A percentile compares a stretch with the other conserved stretches of the same genome.
These are phyloP conservation scores for Hypoxylon sp. DNA, from an alignment of 2,329 filamentous ascomycete species.

Conservation along the genomic window DNA sequence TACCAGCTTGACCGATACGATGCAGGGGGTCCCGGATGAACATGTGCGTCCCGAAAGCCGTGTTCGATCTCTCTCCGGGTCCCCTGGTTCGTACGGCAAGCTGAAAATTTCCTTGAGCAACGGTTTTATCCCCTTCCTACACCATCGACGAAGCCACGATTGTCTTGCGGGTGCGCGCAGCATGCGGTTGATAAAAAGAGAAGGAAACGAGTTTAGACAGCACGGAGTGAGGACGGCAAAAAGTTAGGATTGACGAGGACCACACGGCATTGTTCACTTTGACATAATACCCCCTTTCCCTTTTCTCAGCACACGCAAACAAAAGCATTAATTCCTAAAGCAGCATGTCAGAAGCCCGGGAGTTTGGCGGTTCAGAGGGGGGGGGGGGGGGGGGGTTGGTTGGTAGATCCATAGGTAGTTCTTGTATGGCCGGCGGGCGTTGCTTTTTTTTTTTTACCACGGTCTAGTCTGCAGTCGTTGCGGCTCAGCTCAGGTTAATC, in stretches of 20 bases:
- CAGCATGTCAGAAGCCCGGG: constrained; percentile 28
- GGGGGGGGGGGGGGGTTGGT: no score
- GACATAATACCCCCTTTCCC: constrained; percentile 34
- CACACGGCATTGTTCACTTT: constrained; percentile 25
- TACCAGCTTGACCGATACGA: constrained; percentile 26
- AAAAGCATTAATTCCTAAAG: constrained; percentile 15
- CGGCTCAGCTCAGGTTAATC: constrained; percentile 22
- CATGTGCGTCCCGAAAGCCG: not conserved
- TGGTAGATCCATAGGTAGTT: constrained; percentile 13
- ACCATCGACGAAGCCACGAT: not conserved
- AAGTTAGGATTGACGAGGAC: constrained; percentile 17
- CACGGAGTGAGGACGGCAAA: constrained; percentile 26
- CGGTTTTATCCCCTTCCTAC: not conserved
- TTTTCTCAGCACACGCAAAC: constrained; percentile 14
- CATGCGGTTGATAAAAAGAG: not conserved
- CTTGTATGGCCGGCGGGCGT: constrained; percentile 12
- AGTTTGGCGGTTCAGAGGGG: constrained; percentile 29
- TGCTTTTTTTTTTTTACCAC: constrained; percentile 13
- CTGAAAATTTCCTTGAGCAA: constrained; percentile 5
- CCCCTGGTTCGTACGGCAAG: constrained; percentile 7
- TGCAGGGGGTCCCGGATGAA: not conserved
- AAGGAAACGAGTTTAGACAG: constrained; percentile 25
- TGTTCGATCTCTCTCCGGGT: not conserved
- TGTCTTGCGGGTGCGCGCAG: constrained; percentile 7
- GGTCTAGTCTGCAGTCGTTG: constrained; percentile 22